Conservation (phyloP, 1,284 basidiomycete species). For the Clitocybe nebularis region DNA sequence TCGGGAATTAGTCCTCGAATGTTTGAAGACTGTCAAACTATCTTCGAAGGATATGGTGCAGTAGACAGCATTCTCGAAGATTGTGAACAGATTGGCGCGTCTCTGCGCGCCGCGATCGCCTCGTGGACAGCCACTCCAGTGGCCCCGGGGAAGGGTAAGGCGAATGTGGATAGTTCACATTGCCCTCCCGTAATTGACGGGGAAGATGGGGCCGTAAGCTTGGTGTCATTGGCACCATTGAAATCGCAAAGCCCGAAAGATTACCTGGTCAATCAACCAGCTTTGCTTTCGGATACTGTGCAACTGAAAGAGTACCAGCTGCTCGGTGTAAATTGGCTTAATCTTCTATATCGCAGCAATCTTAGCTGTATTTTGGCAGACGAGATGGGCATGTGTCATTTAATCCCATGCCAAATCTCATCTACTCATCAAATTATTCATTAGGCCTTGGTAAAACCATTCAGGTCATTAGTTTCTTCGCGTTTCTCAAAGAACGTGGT, state of each 20-base stretch:
- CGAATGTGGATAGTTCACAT: constrained; percentile 26
- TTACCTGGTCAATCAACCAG: constrained; percentile 76
- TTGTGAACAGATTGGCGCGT: constrained; percentile 83
- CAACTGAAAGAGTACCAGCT: constrained; percentile 95
- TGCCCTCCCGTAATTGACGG: constrained; percentile 30
- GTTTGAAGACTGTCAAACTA: constrained; percentile 86
- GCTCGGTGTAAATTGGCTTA: constrained; percentile 96
- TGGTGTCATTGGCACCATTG: constrained; percentile 44
- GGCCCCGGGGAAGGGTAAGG: constrained; percentile 38
- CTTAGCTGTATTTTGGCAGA: constrained; percentile 96
- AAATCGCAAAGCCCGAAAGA: constrained; percentile 49
- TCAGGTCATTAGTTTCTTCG: constrained; percentile 96
- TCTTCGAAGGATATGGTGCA: constrained; percentile 87
- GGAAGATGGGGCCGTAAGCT: constrained; percentile 60
- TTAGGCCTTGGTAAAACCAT: constrained; percentile 95
- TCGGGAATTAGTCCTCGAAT: constrained; percentile 84
- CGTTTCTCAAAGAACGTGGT: constrained; percentile 79
- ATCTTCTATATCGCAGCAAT: constrained; percentile 77
- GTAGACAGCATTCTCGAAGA: constrained; percentile 88
- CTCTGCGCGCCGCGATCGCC: constrained; percentile 65
- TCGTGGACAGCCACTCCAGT: constrained; percentile 61
- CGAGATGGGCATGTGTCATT: constrained; percentile 80
- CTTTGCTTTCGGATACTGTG: constrained; percentile 64
- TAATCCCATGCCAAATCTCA: constrained; percentile 7
- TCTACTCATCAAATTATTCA: constrained; percentile 12